These are phyloP conservation scores for Hermanozyma aechmeae DNA, from an alignment of 805 yeast species.

Conservation along the genomic window DNA sequence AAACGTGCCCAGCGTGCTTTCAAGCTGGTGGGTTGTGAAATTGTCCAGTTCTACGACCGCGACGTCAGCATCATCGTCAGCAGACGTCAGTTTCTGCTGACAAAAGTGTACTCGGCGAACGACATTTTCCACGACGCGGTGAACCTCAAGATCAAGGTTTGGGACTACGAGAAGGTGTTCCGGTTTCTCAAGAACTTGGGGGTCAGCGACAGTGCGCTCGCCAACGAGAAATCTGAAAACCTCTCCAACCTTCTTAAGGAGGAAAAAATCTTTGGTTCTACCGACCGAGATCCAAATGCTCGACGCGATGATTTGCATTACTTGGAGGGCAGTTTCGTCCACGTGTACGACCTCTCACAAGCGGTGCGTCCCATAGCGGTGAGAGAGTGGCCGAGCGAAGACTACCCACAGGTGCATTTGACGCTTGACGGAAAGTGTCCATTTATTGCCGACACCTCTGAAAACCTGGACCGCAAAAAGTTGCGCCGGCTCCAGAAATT, in stretches of 20 bases:
- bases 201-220: conserved; percentile 10
- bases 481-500: conserved; percentile 29
- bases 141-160: conserved; percentile 60
- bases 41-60: conserved; percentile 43
- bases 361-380: conserved; percentile 71
- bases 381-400: conserved; percentile 63
- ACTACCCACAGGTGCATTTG: conserved; percentile 46
- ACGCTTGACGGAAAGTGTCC: conserved; percentile 76
- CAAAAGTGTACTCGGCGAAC: conserved; percentile 31
- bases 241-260: conserved; percentile 55
- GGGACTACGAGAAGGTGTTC: conserved; percentile 81
- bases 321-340: conserved; percentile 61
- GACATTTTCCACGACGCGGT: conserved; percentile 64
- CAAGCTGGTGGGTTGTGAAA: conserved; percentile 38
- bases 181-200: conserved; percentile 64
- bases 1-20: conserved; percentile 36
- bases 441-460: conserved; percentile 54
- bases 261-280: conserved; percentile 79
- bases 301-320: conserved; percentile 77
- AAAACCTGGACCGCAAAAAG: conserved; percentile 31
- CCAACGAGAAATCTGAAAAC: conserved; percentile 2
- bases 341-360: conserved; percentile 74
- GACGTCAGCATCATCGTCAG: conserved; percentile 69
- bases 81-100: conserved; percentile 40
- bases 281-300: conserved; percentile 82